Percentiles rank a stretch among this genome's conserved stretches.
Conservation (phyloP, 1,139 yeast species). For the Magnusiomyces suaveolens region DNA sequence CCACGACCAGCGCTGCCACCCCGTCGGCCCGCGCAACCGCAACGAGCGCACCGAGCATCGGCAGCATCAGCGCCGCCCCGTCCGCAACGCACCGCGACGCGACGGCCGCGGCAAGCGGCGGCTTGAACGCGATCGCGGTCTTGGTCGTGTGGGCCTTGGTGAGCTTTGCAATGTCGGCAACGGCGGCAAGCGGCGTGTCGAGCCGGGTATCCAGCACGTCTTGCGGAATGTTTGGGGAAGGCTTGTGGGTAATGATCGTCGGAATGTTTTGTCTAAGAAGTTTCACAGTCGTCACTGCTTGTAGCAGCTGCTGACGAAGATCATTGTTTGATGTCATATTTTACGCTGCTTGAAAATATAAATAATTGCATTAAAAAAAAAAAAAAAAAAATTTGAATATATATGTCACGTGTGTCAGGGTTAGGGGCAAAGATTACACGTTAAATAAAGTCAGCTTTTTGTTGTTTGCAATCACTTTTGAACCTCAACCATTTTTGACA, state of each 20-base stretch:
- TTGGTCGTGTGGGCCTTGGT: constrained; percentile 74
- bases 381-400: no score
- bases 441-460: no score
- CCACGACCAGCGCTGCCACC: constrained; percentile 4
- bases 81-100: constrained; percentile 16
- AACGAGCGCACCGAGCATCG: constrained; percentile 14
- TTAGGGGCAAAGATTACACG: no score
- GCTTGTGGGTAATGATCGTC: background rate
- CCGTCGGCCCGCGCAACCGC: constrained; percentile 3
- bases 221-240: background rate
- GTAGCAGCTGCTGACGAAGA: background rate
- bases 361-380: no score
- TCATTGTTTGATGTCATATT: background rate
- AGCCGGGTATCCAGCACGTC: background rate
- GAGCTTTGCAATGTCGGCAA: constrained; percentile 48
- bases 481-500: no score
- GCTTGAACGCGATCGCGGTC: constrained; percentile 64
- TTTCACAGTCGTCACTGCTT: background rate
- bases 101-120: constrained; percentile 44
- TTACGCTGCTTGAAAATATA: background rate
- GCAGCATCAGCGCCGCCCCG: constrained; percentile 33
- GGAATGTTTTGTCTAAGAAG: no score
- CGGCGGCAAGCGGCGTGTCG: constrained; percentile 39
- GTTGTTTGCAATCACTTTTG: no score
- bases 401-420: no score